Evolutionary conservation across 2,329 filamentous ascomycete species (phyloP), one percentile per base, ranked within the genome.

Genomic region (Hymenoscyphus linearis): DNA sequence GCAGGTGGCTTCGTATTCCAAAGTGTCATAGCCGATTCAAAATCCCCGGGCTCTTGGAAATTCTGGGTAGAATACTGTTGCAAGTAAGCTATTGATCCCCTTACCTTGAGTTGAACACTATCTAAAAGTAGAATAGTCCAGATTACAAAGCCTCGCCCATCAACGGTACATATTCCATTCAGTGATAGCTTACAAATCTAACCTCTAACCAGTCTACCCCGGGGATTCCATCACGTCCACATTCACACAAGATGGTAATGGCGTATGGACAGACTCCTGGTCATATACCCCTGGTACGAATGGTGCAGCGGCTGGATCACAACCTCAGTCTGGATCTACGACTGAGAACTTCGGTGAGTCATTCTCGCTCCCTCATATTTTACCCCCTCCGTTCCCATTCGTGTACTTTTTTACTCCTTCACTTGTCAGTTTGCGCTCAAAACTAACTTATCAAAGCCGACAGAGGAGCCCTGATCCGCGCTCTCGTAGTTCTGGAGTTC

Each of bases 51-150:
- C 14, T 53, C 62, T 22, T 67, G 65, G 65, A 34, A 63, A 18
- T 66, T 68, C 57, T 68, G 62, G 52, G 64, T 68, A 18, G 66
- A 68, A 40, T 66, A 67, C 52, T 67, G 64, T 44, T 68, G 66
- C 65, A 65, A 65, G 65, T 68, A 60, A 61, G 64, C 22, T 12
- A 16, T 5, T 26, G 3, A 31, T 2, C 2, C 10, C 16, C 36
- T 13, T 31, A 34, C 22, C n/a, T 22, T 25, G 13, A 50, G 22
- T 0, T 25, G 4, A 22, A 13, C 31, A 13, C n/a, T 54, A 14
- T 34, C 60, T 60, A 35, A 65, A n/a, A 37, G 22, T 13, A 18
- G 18, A 13, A 34, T 10, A 66, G 65, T 62, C 63, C 65, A 1
- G 57, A 67, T 58, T 68, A 64, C 52, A 59, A 65, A 40, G 60